Evolutionary conservation across 305 asterid genomes (phyloP), one percentile per base, ranked within the genome.

Genomic region (Rubia balearica): DNA sequence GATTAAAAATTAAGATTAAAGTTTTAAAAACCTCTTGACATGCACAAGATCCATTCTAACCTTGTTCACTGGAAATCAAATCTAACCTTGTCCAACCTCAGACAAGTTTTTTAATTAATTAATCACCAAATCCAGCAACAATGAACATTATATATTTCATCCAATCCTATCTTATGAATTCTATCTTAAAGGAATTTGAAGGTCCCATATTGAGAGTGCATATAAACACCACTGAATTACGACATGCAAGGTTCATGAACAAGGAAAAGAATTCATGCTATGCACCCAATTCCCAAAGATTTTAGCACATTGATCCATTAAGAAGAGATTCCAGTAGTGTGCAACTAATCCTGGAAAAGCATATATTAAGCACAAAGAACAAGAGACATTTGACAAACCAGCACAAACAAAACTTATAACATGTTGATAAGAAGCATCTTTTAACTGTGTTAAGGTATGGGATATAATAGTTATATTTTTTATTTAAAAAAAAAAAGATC

Each of bases 321-420:
- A 68, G 51, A n/a, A 42, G 53, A 63, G 42, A 63, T 75, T 75
- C 71, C 42, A 62, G 61, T 33, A 69, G 71, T 63, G 16, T 53
- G 71, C 71, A 64, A 68, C 67, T 75, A 12, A 75, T 63, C 60
- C 24, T 53, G 78, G 71, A 19, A 70, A 75, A 63, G 78, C 70
- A 76, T 61, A 75, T 48, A 75, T 61, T n/a, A 30, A 33, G 71
- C 73, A 70, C 70, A 65, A 70, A 70, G 78, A 66, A 65, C 61
- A 43, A 9, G 17, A 59, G 70, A 27, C 41, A 65, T 60, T 71
- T 66, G 70, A 71, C 70, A 71, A 61, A 71, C 11, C 61, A 75
- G 74, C 82, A 77, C 75, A 77, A 76, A 62, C 55, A 75, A 77
- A 77, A 77, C 74, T 74, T 73, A 74, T 76, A 19, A 7, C 69